Conservation (phyloP, 345 rosid genomes). For the Eucalyptus dawsonii region DNA sequence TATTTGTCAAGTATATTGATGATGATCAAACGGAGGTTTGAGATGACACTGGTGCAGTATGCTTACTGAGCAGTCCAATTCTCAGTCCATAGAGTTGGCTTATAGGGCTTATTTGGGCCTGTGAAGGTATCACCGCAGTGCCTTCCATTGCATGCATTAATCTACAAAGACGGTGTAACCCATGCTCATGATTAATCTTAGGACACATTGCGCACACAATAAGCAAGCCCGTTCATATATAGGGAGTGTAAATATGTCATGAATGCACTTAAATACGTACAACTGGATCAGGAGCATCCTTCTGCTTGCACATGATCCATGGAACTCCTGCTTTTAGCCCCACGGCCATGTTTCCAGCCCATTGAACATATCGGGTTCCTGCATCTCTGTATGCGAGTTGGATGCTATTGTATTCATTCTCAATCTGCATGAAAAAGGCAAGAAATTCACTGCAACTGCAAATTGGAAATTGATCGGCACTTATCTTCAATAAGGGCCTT, state of each 20-base stretch:
- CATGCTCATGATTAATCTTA: neutral
- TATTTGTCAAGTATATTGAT: neutral
- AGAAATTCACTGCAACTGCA: neutral
- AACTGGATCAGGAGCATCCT: slow-evolving; percentile 36
- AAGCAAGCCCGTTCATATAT: neutral
- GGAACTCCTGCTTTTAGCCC: slow-evolving; percentile 25
- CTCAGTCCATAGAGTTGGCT: slow-evolving; percentile 90
- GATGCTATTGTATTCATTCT: slow-evolving; percentile 38
- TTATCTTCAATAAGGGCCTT: neutral
- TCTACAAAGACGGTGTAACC: slow-evolving; percentile 14
- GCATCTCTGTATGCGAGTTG: slow-evolving; percentile 25
- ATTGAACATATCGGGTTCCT: slow-evolving; percentile 33
- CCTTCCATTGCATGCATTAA: slow-evolving; percentile 94
- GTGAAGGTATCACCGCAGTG: slow-evolving; percentile 91
- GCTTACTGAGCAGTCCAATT: slow-evolving; percentile 97
- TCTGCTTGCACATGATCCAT: slow-evolving; percentile 56
- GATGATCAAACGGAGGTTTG: neutral
- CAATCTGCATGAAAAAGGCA: slow-evolving; percentile 14
- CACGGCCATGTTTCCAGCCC: slow-evolving; percentile 42
- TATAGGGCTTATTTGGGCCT: slow-evolving; percentile 73
- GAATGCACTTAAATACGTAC: slow-evolving; percentile 2
- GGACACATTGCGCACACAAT: neutral
- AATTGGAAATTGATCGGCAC: neutral
- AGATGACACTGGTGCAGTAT: neutral
- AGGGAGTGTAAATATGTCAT: neutral